Percentiles rank a stretch among this genome's conserved stretches.
These are phyloP conservation scores for Pseudocercospora eumusae DNA, from an alignment of 2,329 filamentous ascomycete species.

Conservation along the genomic window DNA sequence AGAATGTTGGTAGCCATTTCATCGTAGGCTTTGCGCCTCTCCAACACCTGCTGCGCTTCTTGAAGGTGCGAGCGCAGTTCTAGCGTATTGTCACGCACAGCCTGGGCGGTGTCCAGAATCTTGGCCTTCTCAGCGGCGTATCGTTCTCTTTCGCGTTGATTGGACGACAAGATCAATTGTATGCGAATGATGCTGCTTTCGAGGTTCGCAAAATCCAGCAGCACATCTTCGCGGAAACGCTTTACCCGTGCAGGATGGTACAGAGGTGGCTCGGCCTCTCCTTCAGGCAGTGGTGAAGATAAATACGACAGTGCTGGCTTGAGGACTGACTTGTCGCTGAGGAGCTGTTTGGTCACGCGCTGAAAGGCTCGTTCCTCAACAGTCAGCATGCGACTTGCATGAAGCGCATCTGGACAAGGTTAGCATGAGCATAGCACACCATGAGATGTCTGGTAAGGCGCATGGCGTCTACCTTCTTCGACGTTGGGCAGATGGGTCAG, in stretches of 20 bases:
- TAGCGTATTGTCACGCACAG: slow-evolving; percentile 73
- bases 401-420: slow-evolving; percentile 68
- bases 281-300: slow-evolving; percentile 65
- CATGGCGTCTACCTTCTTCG: slow-evolving; percentile 32
- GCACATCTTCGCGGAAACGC: slow-evolving; percentile 75
- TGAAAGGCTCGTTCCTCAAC: slow-evolving; percentile 93
- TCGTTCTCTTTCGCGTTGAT: slow-evolving; percentile 77
- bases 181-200: slow-evolving; percentile 84
- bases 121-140: slow-evolving; percentile 78
- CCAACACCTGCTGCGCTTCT: slow-evolving; percentile 71
- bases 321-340: slow-evolving; percentile 66
- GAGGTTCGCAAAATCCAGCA: slow-evolving; percentile 85
- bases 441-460: not conserved
- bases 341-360: slow-evolving; percentile 78
- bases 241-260: slow-evolving; percentile 50
- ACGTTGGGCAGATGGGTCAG: slow-evolving; percentile 29
- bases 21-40: slow-evolving; percentile 82
- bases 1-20: slow-evolving; percentile 85
- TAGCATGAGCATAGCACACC: not conserved
- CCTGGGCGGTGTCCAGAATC: slow-evolving; percentile 76
- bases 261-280: slow-evolving; percentile 49
- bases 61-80: slow-evolving; percentile 74
- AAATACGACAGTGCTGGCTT: slow-evolving; percentile 54
- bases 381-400: slow-evolving; percentile 81
- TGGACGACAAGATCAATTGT: slow-evolving; percentile 81